Evolutionary conservation across 73 alveolate species (phyloP).

Genomic region (Stentor coeruleus): DNA sequence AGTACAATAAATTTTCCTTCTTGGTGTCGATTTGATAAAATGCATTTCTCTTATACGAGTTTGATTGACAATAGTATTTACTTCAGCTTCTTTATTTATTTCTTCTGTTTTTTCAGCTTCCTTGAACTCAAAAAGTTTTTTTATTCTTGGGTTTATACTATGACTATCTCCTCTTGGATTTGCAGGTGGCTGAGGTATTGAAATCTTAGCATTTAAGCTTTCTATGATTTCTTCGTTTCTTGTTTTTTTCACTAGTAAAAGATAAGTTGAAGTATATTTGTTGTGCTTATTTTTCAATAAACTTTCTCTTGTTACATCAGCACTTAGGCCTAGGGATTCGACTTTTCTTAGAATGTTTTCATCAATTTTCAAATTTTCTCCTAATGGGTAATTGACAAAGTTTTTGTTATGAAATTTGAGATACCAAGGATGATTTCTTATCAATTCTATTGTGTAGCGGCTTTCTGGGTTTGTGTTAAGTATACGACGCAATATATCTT

Average conservation of each 20-base stretch:
- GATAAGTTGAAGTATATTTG: background rate
- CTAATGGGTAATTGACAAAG: background rate
- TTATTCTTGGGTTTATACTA: background rate
- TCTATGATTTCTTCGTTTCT: background rate
- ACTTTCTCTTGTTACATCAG: background rate
- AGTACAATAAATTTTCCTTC: background rate
- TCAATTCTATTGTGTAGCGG: background rate
- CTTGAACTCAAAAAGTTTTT: background rate
- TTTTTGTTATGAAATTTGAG: background rate
- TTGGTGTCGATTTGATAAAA: background rate
- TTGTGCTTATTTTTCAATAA: background rate
- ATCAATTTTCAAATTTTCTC: background rate
- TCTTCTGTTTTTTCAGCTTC: background rate
- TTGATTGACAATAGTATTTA: background rate
- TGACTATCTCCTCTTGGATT: conserved; percentile 3
- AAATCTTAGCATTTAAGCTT: background rate
- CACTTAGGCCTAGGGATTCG: background rate
- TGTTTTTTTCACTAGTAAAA: too few relatives aligned
- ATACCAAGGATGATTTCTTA: background rate
- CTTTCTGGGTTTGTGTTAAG: background rate
- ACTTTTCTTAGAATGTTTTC: conserved; percentile 1
- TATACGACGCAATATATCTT: conserved; percentile 34
- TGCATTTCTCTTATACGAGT: background rate
- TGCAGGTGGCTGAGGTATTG: background rate
- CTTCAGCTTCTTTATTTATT: background rate